A percentile compares a stretch with the other conserved stretches of the same genome.
These are phyloP conservation scores for Podaxis sp. DNA, from an alignment of 768 basidiomycete species.

Conservation along the genomic window DNA sequence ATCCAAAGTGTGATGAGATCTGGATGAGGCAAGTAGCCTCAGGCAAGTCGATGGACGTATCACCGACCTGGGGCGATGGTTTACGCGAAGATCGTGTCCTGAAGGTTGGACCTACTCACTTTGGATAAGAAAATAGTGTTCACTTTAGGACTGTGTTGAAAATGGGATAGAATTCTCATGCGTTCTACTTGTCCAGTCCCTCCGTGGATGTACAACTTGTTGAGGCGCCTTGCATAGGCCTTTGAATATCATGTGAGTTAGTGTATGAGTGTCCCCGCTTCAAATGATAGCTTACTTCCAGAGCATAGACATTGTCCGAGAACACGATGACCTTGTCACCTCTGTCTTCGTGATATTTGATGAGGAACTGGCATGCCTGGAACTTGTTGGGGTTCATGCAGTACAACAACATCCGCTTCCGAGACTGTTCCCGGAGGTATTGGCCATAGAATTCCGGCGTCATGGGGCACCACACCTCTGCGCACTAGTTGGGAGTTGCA, in stretches of 20 bases:
- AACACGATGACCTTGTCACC: slow-evolving; percentile 99
- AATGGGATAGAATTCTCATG: slow-evolving; percentile 91
- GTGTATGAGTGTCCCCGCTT: background rate
- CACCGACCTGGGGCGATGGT: slow-evolving; percentile 67
- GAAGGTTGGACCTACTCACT: slow-evolving; percentile 36
- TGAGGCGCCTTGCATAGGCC: slow-evolving; percentile 92
- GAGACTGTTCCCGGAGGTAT: slow-evolving; percentile 88
- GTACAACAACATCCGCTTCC: slow-evolving; percentile 94
- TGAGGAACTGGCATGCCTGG: slow-evolving; percentile 97
- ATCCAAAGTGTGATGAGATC: slow-evolving; percentile 98
- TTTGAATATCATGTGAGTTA: slow-evolving; percentile 24
- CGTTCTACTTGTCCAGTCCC: slow-evolving; percentile 93
- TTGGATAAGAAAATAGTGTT: slow-evolving; percentile 99
- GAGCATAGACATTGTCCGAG: slow-evolving; percentile 95
- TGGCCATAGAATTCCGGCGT: slow-evolving; percentile 99
- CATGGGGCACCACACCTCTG: slow-evolving; percentile 99
- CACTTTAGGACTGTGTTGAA: slow-evolving; percentile 92
- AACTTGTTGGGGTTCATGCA: slow-evolving; percentile 99
- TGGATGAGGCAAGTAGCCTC: slow-evolving; percentile 99
- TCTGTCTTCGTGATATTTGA: slow-evolving; percentile 95
- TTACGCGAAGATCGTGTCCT: background rate
- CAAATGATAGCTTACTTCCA: slow-evolving; percentile 67
- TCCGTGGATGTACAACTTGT: slow-evolving; percentile 95
- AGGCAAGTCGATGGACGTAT: slow-evolving; percentile 97
- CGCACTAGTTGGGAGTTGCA: slow-evolving; percentile 59